Evolutionary conservation across 1,284 basidiomycete species (phyloP).

Genomic region (Coriolopsis trogii): DNA sequence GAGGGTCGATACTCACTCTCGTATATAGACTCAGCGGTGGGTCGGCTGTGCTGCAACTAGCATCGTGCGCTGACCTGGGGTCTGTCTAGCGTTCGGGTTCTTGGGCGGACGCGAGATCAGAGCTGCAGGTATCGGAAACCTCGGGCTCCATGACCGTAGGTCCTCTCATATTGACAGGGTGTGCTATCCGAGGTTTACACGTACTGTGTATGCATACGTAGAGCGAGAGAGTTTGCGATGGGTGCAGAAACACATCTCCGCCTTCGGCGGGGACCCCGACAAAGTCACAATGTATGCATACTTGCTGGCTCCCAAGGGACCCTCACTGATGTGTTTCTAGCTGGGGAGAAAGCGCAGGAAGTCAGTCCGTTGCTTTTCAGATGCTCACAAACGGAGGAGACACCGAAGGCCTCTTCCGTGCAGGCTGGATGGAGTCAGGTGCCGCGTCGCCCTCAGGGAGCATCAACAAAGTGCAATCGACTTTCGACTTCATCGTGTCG

Average conservation of each 20-base stretch:
- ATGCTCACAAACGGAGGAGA: slow-evolving; percentile 38
- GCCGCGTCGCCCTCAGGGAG: slow-evolving; percentile 35
- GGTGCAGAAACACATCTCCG: slow-evolving; percentile 47
- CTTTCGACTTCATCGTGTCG: slow-evolving; percentile 39
- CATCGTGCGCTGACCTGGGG: not conserved
- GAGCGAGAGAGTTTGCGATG: slow-evolving; percentile 53
- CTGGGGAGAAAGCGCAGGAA: slow-evolving; percentile 48
- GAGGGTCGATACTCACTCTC: not conserved
- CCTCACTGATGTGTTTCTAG: slow-evolving; percentile 17
- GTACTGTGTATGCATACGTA: not conserved
- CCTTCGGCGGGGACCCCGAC: slow-evolving; percentile 45
- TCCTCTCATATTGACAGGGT: slow-evolving; percentile 1
- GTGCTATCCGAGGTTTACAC: no score
- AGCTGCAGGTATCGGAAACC: slow-evolving; percentile 52
- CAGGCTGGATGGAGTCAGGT: slow-evolving; percentile 42
- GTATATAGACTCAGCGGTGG: slow-evolving; percentile 16
- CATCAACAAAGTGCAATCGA: slow-evolving; percentile 34
- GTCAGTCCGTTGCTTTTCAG: slow-evolving; percentile 37
- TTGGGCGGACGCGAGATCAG: slow-evolving; percentile 45
- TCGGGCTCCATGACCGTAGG: slow-evolving; percentile 58
- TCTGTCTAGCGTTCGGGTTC: slow-evolving; percentile 35
- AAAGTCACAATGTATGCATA: slow-evolving; percentile 37
- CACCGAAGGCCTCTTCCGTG: slow-evolving; percentile 39
- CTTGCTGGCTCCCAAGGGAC: no score
- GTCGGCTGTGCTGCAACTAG: no score